Evolutionary conservation across 257 asterid species (phyloP).

Genomic region (Plantago elongata): DNA sequence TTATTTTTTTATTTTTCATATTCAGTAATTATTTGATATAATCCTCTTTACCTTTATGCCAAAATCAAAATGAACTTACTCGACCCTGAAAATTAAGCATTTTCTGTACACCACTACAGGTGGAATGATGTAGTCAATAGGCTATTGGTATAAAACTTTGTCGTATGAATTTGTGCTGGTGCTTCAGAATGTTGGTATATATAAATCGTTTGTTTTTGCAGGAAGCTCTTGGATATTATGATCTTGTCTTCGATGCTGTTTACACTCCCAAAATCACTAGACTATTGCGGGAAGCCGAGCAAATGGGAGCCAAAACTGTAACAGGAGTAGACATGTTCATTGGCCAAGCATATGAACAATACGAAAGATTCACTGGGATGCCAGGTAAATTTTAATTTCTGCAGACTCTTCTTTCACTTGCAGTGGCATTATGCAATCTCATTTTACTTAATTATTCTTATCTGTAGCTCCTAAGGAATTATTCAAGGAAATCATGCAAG

Average conservation of each 20-base stretch:
- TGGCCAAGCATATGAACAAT: constrained; percentile 90
- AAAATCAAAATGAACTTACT: neutral
- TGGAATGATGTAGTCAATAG: too few relatives aligned
- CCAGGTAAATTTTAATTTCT: constrained; percentile 44
- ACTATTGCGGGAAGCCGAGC: constrained; percentile 69
- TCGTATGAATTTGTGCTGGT: neutral
- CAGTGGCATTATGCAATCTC: neutral
- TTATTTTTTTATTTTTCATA: neutral
- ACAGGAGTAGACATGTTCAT: constrained; percentile 88
- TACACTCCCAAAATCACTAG: constrained; percentile 88
- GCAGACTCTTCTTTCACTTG: neutral
- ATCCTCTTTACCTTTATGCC: neutral
- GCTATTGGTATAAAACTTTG: too few relatives aligned
- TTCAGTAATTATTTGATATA: neutral
- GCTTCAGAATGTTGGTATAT: neutral
- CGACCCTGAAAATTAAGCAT: neutral
- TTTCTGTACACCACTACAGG: too few relatives aligned
- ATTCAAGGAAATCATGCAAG: constrained; percentile 52
- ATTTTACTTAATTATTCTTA: constrained; percentile 9
- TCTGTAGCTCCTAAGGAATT: constrained; percentile 84
- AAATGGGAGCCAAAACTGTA: constrained; percentile 72
- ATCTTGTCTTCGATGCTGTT: constrained; percentile 87
- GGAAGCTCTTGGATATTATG: constrained; percentile 70
- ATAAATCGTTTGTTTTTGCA: constrained; percentile 25
- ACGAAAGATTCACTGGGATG: constrained; percentile 82